Base-by-base conservation (phyloP, 2,329 filamentous ascomycete genomes). In the Alternaria hordeiaustralica region DNA sequence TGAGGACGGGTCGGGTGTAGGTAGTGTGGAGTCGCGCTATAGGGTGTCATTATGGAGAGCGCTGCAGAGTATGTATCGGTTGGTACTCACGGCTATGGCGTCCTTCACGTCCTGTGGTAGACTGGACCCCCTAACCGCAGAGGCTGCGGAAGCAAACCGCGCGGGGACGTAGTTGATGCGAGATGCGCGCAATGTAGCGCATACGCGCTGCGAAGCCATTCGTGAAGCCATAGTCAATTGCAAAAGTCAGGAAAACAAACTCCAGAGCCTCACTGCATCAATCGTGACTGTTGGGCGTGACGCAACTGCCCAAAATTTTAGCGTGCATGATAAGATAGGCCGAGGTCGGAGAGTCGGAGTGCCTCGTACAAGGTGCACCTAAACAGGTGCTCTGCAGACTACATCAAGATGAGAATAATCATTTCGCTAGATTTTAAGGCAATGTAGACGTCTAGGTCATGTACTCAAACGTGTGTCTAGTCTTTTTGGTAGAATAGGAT, bases 1-100 rank as follows among this genome's bases (percentile, higher is more conserved):
- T 51, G 87, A 74, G 13, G 89, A 76, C 36, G 93, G 93, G 75
- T 96, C 93, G 53, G 91, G 87, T 70, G 91, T 93, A 10, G 91
- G 85, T 12, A 91, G 71, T 28, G 69, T 66, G 6, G 76, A 65
- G 49, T 78, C 76, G 53, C 74, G 74, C 79, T 81, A 45, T 25
- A 9, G 8, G 6, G 1, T 9, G 33, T 76, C 23, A 77, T 69
- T 41, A 51, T 11, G 36, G n/a, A 18, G 9, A 3, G n/a, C 21
- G 15, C 15, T 15, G 7, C 1, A 44, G 26, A 13, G 6, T 8
- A 5, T 7, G 18, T 51, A 20, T 3, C 2, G 11, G 11, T 3
- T 44, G 33, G 6, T 60, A 65, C 69, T 41, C 71, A 82, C 82
- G 59, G 80, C 75, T 70, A 83, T 83, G 55, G 80, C 78, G 65